Evolutionary conservation across 257 asterid genomes (phyloP), one percentile per base, ranked within the genome.

Genomic region (Ligustrum vulgare): DNA sequence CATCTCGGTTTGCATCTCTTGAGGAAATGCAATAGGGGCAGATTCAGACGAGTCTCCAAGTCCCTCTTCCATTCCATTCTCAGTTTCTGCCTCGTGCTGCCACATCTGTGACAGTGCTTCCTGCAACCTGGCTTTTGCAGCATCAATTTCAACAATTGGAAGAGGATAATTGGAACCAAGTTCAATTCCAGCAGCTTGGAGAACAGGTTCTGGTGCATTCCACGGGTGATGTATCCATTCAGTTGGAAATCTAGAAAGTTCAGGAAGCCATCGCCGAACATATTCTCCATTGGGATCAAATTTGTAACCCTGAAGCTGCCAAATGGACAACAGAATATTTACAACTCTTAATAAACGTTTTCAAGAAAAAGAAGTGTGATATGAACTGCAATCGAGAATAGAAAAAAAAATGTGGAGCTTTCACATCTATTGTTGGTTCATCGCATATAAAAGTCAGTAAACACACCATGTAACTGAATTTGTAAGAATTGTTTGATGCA

Each of bases 161-260:
- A 88, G 93, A 71, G 96, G 96, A 83, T 94, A 94, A 73, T 94
- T 94, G 47, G 97, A 89, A 37, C 98, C 99, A 6, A 94, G 96
- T 82, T 94, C 99, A 16, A 92, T 83, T 35, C 98, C 98, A 39
- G 96, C 96, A 37, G 99, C 99, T 83, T 92, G 91, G 77, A 92
- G 97, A 8, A 94, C 91, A 5, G 89, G 80, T 76, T 89, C 96
- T 6, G 97, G 98, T 34, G 98, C 93, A 70, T 92, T 79, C 96
- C 96, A 94, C 0, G 97, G 98, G 70, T 92, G 99, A 70, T 94
- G 99, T 70, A 94, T 94, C 98, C 98, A 94, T 73, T 92, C 96
- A 0, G 97, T 92, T 8, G 99, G 99, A 45, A 92, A 75, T 37
- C 98, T 79, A 71, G 96, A 79, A 1, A 94, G 97, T 67, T 94